phyloP scores from a whole-genome alignment of 805 yeast species.

The Lachancea fermentati region DNA sequence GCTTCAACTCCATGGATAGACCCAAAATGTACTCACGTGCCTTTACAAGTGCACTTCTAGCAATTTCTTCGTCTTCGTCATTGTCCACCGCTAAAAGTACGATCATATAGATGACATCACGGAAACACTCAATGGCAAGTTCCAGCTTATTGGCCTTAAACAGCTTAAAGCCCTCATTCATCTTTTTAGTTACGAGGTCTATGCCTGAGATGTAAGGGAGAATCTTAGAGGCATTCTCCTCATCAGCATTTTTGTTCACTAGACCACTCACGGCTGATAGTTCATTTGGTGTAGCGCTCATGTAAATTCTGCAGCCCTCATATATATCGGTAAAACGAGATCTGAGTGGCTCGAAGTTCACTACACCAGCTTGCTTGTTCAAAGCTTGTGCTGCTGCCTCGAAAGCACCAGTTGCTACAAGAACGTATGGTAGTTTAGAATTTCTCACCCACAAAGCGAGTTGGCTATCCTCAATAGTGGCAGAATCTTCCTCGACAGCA shows the following conservation, averaged over 20 bases:
- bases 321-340: conserved; percentile 78
- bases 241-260: conserved; percentile 59
- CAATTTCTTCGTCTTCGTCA: conserved; percentile 71
- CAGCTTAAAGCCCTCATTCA: conserved; percentile 68
- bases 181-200: conserved; percentile 53
- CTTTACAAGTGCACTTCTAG: conserved; percentile 60
- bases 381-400: conserved; percentile 93
- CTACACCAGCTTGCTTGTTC: conserved; percentile 83
- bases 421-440: conserved; percentile 84
- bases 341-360: conserved; percentile 82
- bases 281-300: conserved; percentile 65
- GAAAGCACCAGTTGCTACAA: conserved; percentile 93
- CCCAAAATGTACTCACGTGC: conserved; percentile 92
- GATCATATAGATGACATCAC: conserved; percentile 70
- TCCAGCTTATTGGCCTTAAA: conserved; percentile 82
- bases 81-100: conserved; percentile 64
- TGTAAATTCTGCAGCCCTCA: conserved; percentile 67
- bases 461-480: conserved; percentile 46
- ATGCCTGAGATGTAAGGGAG: conserved; percentile 74
- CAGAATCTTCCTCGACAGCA: conserved; percentile 30
- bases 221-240: conserved; percentile 41
- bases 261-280: conserved; percentile 64
- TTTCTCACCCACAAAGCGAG: conserved; percentile 78
- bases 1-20: conserved; percentile 79
- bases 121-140: conserved; percentile 74